Conservation (phyloP, 169 alveolate species). For the Plasmodium falciparum region DNA sequence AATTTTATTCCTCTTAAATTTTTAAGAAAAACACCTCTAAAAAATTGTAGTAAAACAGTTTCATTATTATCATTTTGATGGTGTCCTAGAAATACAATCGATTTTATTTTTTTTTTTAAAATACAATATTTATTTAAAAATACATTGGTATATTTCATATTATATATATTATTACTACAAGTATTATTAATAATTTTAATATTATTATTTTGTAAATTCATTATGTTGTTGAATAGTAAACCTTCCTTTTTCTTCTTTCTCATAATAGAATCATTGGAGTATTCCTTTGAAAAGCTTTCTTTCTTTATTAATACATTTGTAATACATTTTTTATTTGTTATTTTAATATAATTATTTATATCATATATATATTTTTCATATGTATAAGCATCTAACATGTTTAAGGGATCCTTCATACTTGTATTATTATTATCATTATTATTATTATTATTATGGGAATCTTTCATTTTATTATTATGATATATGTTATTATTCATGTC, state of each 20-base stretch:
- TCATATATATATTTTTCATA: constrained; percentile 18
- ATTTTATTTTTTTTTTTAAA: not conserved
- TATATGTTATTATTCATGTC: not conserved
- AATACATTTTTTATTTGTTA: constrained; percentile 15
- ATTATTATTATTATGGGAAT: not conserved
- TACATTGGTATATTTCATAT: no score
- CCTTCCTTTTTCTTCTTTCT: no score
- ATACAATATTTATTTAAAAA: no score
- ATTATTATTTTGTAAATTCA: no score
- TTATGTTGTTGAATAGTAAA: no score
- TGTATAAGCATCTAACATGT: not conserved
- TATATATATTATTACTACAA: no score
- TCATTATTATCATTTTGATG: constrained; percentile 62
- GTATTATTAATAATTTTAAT: not conserved
- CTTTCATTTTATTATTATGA: not conserved
- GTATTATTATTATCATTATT: no score
- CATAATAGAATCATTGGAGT: no score
- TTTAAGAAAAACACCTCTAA: constrained; percentile 67
- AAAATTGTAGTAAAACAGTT: constrained; percentile 41
- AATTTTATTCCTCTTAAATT: constrained; percentile 46
- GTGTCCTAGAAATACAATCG: constrained; percentile 50
- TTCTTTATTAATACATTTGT: constrained; percentile 10
- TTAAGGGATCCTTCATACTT: no score
- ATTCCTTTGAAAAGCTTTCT: no score
- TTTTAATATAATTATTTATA: constrained; percentile 13